Evolutionary conservation across 345 rosid genomes (phyloP).

Genomic region (Eucalyptus cloeziana): DNA sequence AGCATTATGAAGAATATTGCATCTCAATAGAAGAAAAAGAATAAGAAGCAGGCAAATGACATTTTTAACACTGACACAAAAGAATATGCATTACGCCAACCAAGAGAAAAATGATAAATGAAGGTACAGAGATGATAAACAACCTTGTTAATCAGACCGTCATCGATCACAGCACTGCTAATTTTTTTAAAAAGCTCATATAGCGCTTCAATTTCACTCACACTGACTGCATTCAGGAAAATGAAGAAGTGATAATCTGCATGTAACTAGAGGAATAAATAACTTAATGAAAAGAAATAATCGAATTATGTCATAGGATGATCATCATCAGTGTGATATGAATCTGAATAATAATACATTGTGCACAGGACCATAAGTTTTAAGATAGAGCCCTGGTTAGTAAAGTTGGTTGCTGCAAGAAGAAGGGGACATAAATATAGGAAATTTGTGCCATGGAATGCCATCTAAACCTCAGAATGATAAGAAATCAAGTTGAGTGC

Average conservation of each 20-base stretch:
- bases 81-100: background rate
- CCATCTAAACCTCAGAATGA: background rate
- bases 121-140: background rate
- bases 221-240: conserved; percentile 60
- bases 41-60: background rate
- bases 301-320: background rate
- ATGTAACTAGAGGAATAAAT: background rate
- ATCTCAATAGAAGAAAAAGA: background rate
- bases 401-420: background rate
- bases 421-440: background rate
- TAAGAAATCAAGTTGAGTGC: conserved; percentile 6
- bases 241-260: background rate
- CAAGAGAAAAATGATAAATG: background rate
- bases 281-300: background rate
- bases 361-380: background rate
- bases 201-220: conserved; percentile 97
- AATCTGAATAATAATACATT: background rate
- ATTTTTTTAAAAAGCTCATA: conserved; percentile 98
- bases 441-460: background rate
- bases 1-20: background rate
- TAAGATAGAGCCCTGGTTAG: background rate
- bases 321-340: background rate
- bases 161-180: conserved; percentile 98
- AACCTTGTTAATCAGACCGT: conserved; percentile 95
- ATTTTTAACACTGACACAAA: background rate